Evolutionary conservation across 1,284 basidiomycete species (phyloP).

Genomic region (Leccinum colubrinum): DNA sequence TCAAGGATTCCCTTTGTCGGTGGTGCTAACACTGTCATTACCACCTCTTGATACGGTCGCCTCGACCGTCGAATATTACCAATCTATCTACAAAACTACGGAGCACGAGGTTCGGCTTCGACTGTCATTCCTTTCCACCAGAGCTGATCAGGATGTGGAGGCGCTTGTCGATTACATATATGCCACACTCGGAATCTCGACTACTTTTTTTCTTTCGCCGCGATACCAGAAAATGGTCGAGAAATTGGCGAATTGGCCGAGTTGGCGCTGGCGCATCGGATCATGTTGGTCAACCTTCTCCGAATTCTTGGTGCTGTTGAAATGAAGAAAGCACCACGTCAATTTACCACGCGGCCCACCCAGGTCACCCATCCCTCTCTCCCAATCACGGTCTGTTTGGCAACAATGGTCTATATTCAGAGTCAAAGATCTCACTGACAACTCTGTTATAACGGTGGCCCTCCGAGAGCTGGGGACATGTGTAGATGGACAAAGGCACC

Average conservation of each 20-base stretch:
- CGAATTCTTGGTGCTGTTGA: too few species aligned
- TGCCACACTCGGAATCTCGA: slow-evolving; percentile 59
- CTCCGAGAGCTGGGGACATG: too few species aligned
- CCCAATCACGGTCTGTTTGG: too few species aligned
- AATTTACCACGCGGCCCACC: too few species aligned
- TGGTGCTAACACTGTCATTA: slow-evolving; percentile 95
- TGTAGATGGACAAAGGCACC: too few species aligned
- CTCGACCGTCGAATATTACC: slow-evolving; percentile 96
- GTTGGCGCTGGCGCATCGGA: slow-evolving; percentile 76
- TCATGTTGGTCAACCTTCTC: too few species aligned
- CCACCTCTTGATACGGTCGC: slow-evolving; percentile 93
- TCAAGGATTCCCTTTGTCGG: slow-evolving; percentile 88
- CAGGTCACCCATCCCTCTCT: too few species aligned
- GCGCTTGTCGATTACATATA: slow-evolving; percentile 98
- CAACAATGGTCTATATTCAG: too few species aligned
- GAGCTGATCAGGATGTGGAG: slow-evolving; percentile 97
- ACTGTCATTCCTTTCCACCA: slow-evolving; percentile 99
- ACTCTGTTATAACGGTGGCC: too few species aligned
- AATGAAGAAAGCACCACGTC: too few species aligned
- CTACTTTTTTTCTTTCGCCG: slow-evolving; percentile 80
- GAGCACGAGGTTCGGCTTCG: slow-evolving; percentile 91
- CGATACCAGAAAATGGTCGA: slow-evolving; percentile 96
- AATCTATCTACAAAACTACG: slow-evolving; percentile 93
- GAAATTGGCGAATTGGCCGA: slow-evolving; percentile 88
- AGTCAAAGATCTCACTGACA: too few species aligned